Conservation (phyloP, 352 stramenopile genomes). For the Stephanocyclus meneghinianus region DNA sequence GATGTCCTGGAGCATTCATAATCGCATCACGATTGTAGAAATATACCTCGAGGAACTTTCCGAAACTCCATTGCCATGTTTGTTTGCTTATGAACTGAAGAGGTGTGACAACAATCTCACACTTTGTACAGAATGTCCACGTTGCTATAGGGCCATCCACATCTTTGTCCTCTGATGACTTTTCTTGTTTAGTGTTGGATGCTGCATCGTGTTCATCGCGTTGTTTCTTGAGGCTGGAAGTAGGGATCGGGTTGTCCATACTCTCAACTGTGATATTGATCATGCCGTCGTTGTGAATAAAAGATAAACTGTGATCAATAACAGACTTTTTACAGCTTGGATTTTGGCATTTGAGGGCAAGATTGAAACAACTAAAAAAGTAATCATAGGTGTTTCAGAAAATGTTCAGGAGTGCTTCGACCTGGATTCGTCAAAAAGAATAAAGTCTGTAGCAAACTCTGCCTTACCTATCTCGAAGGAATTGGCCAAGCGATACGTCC, state of each 20-base stretch:
- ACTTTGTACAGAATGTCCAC: conserved; percentile 96
- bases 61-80: conserved; percentile 96
- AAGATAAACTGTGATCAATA: conserved; percentile 83
- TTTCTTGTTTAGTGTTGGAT: conserved; percentile 32
- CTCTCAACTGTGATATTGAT: conserved; percentile 83
- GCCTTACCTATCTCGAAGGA: conserved; percentile 77
- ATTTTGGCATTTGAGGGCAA: conserved; percentile 80
- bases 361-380: conserved; percentile 80
- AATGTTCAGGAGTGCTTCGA: not conserved
- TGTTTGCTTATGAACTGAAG: conserved; percentile 90
- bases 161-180: conserved; percentile 54
- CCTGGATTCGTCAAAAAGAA: no score
- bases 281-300: conserved; percentile 84
- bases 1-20: conserved; percentile 69
- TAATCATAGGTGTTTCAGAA: not conserved
- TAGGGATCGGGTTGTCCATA: conserved; percentile 78
- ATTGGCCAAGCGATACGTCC: conserved; percentile 86
- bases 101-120: conserved; percentile 89
- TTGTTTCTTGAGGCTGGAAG: conserved; percentile 49
- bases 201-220: conserved; percentile 37
- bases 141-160: conserved; percentile 87
- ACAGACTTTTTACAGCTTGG: conserved; percentile 83
- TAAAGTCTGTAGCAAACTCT: not conserved
- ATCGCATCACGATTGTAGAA: conserved; percentile 87
- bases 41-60: conserved; percentile 95